phyloP scores from a whole-genome alignment of 345 rosid species.

The Moringa oleifera region DNA sequence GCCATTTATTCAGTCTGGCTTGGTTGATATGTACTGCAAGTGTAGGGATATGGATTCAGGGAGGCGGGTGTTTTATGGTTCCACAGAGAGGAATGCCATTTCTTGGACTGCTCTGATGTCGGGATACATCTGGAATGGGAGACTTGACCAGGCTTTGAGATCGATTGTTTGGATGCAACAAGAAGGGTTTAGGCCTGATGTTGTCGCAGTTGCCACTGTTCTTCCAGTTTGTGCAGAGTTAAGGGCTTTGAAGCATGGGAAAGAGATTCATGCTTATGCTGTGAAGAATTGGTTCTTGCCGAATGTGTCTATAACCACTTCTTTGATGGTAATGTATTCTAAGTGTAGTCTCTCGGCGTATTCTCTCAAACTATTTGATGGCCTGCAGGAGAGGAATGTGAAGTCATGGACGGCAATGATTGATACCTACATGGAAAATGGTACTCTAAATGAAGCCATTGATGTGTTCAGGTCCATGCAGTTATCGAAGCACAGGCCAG shows the following conservation, averaged over 20 bases:
- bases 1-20: constrained; percentile 55
- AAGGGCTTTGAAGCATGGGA: constrained; percentile 64
- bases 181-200: constrained; percentile 76
- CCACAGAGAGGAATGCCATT: constrained; percentile 56
- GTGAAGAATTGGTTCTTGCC: constrained; percentile 64
- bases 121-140: constrained; percentile 69
- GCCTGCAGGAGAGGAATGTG: constrained; percentile 50
- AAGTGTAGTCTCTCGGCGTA: constrained; percentile 54
- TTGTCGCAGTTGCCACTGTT: constrained; percentile 67
- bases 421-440: constrained; percentile 45
- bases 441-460: constrained; percentile 32
- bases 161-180: constrained; percentile 94
- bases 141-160: constrained; percentile 79
- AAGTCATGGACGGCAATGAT: constrained; percentile 75
- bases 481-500: constrained; percentile 62
- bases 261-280: constrained; percentile 81
- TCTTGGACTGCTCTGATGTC: constrained; percentile 92
- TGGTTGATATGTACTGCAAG: constrained; percentile 86
- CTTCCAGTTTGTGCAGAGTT: constrained; percentile 71
- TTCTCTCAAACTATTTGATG: constrained; percentile 49
- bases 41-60: constrained; percentile 69
- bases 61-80: constrained; percentile 61
- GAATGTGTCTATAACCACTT: constrained; percentile 63
- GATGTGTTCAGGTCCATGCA: constrained; percentile 56
- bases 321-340: constrained; percentile 82